Conservation (phyloP, 768 basidiomycete species). For the Gyrodon lividus region DNA sequence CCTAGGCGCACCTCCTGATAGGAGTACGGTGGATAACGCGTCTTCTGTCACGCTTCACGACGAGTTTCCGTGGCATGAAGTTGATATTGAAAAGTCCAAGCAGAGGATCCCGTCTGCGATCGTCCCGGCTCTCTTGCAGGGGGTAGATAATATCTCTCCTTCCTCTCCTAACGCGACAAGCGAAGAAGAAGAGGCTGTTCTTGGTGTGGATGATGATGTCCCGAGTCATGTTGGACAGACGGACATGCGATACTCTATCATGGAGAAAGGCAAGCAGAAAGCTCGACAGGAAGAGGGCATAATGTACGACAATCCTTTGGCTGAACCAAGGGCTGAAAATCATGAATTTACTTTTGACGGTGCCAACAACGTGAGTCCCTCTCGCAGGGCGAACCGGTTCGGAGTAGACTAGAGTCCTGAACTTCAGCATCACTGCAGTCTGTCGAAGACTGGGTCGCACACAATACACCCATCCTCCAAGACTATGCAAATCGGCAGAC, state of each 20-base stretch:
- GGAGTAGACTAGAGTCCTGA: background rate
- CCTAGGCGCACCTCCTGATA: background rate
- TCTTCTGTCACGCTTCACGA: slow-evolving; percentile 16
- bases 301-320: background rate
- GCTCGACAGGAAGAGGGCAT: background rate
- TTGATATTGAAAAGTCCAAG: background rate
- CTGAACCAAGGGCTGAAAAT: background rate
- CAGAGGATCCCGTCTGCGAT: slow-evolving; percentile 16
- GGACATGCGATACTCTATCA: slow-evolving; percentile 4
- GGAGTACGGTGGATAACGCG: slow-evolving; percentile 5
- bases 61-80: slow-evolving; percentile 6
- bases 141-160: background rate
- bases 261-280: slow-evolving; percentile 19
- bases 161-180: background rate
- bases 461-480: slow-evolving; percentile 23
- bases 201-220: background rate
- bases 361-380: slow-evolving; percentile 6
- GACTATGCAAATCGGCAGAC: slow-evolving; percentile 30
- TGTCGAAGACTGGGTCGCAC: slow-evolving; percentile 19
- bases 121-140: slow-evolving; percentile 17
- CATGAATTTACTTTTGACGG: background rate
- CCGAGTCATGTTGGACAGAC: background rate
- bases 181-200: background rate
- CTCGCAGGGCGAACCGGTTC: background rate
- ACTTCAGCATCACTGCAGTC: slow-evolving; percentile 9